A percentile compares a stretch with the other conserved stretches of the same genome.
Evolutionary conservation across 768 basidiomycete species (phyloP).

Genomic region (Polyporus arcularius): DNA sequence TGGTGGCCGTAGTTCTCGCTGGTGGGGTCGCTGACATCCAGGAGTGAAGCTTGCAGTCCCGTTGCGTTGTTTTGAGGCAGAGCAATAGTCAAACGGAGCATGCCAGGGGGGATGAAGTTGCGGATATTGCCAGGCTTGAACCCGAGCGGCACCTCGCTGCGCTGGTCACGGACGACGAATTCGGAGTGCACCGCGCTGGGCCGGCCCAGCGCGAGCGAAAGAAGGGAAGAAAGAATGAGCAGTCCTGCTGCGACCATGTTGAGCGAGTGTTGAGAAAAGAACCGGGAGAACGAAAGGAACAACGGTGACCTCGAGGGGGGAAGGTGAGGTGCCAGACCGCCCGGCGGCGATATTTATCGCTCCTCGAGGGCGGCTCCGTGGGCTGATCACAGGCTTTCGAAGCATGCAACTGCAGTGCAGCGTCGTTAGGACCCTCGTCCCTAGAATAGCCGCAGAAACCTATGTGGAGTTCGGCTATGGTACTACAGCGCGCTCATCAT

Average conservation of each 20-base stretch:
- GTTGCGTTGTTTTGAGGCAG: conserved; percentile 34
- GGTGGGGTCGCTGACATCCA: conserved; percentile 40
- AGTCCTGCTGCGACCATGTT: conserved; percentile 20
- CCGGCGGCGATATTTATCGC: neutral
- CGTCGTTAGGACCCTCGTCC: neutral
- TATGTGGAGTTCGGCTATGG: no score
- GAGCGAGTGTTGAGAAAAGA: conserved; percentile 1
- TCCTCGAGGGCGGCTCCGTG: neutral
- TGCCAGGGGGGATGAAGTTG: neutral
- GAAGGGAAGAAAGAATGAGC: conserved; percentile 14
- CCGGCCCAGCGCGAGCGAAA: conserved; percentile 19
- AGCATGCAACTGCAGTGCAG: neutral
- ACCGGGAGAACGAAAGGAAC: neutral
- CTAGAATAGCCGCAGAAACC: no score
- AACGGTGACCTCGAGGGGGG: conserved; percentile 10
- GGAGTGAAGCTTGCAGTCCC: conserved; percentile 36
- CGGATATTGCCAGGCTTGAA: neutral
- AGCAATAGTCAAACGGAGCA: conserved; percentile 25
- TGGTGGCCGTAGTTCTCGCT: conserved; percentile 29
- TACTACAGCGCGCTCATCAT: neutral
- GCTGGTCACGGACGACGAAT: conserved; percentile 10
- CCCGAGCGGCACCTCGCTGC: neutral
- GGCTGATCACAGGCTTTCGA: neutral
- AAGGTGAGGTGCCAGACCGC: neutral
- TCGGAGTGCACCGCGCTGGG: conserved; percentile 6